Evolutionary conservation across 2,329 filamentous ascomycete species (phyloP), one percentile per base, ranked within the genome.

Genomic region (Colletotrichum sp.): DNA sequence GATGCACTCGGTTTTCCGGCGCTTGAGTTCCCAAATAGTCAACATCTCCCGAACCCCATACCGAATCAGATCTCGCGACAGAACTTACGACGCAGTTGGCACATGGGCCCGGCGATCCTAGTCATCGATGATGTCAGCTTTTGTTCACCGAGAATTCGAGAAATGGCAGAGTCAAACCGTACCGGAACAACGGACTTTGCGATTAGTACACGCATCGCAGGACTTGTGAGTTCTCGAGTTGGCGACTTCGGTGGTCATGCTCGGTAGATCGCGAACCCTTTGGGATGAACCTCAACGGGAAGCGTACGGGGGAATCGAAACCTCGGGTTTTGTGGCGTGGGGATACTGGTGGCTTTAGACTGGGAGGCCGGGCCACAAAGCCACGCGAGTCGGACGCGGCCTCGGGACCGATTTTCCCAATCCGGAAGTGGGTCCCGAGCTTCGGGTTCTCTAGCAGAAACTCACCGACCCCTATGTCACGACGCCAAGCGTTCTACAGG

Each of bases 181-280:
- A 86, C 85, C 83, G 13, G 82, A 80, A 72, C 84, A 86, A 70
- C 84, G 83, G 24, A 86, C 84, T 78, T 86, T 86, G 65, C 85
- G 83, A 36, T 78, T 72, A 74, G 85, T 85, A 79, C 85, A 86
- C 43, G 80, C 79, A 77, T 86, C 83, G 78, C 85, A 86, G 9
- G 83, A 82, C 76, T 80, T 84, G 70, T 79, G 78, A 15, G 60
- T 74, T 28, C 72, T 57, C 43, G 43, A 71, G 15, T n/a, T 57
- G 34, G 48, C 30, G n/a, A 36, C 21, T 15, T 65, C 61, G 16
- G 24, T 71, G 10, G 60, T 21, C 67, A 74, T 74, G 12, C 21
- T 71, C 34, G 30, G 66, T 16, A 34, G 9, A 52, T 34, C 28
- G 18, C 43, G 36, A 68, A 24, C 32, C 63, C 10, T 21, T 24